Evolutionary conservation across 495 filamentous ascomycete species (phyloP).

Genomic region (Podospora anserina): DNA sequence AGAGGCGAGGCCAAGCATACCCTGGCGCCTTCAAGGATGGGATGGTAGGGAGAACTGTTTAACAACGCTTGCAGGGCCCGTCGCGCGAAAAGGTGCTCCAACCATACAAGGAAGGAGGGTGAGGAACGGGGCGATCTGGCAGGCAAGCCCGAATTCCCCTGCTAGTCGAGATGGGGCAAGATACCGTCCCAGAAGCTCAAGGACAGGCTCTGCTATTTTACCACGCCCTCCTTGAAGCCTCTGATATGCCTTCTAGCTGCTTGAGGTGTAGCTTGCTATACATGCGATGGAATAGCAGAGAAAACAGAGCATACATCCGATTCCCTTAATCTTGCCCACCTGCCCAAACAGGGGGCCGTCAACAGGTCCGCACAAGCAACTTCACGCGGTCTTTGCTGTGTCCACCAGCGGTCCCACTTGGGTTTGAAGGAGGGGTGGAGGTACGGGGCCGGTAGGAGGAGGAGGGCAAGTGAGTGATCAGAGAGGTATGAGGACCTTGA

Average conservation of each 20-base stretch:
- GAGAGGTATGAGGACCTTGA: neutral
- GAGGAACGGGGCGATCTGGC: constrained; percentile 48
- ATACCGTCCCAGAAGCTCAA: constrained; percentile 13
- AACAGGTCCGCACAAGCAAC: neutral
- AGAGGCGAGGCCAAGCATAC: constrained; percentile 40
- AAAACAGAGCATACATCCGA: neutral
- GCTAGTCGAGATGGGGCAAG: constrained; percentile 36
- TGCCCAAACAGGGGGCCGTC: constrained; percentile 1
- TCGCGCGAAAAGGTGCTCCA: constrained; percentile 43
- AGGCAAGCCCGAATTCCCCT: constrained; percentile 29
- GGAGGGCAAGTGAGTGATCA: neutral
- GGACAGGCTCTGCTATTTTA: constrained; percentile 5
- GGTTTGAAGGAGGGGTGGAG: constrained; percentile 4
- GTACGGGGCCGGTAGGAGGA: neutral
- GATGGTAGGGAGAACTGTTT: constrained; percentile 38
- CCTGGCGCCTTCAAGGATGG: constrained; percentile 42
- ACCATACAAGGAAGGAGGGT: constrained; percentile 54
- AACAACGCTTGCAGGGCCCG: constrained; percentile 43
- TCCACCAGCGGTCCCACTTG: constrained; percentile 1
- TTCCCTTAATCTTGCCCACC: constrained; percentile 13
- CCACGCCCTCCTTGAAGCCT: neutral
- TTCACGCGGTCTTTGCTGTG: neutral
- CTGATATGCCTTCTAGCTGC: neutral
- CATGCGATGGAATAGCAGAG: neutral
- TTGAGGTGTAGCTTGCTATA: neutral